Evolutionary conservation across 306 rosid species (phyloP).

Genomic region (Cajanus cajan): DNA sequence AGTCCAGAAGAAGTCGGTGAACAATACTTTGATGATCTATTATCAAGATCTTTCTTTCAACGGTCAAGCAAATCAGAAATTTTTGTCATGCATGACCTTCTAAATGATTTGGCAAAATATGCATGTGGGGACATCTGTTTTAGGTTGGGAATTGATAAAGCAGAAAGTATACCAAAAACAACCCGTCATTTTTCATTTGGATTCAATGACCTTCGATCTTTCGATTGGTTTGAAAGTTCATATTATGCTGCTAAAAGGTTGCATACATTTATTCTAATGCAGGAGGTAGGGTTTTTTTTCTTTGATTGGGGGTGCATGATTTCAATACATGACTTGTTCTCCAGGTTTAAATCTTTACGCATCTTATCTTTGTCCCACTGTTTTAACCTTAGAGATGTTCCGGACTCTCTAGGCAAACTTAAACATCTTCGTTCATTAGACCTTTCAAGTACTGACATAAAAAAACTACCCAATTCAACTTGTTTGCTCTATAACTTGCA

Average conservation of each 20-base stretch:
- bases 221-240: no score
- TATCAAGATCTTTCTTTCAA: background rate
- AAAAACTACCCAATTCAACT: background rate
- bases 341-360: background rate
- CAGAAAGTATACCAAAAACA: no score
- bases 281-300: no score
- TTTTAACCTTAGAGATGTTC: background rate
- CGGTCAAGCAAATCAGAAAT: background rate
- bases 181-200: no score
- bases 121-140: no score
- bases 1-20: background rate
- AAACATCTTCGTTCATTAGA: background rate
- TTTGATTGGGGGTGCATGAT: background rate
- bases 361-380: background rate
- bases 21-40: background rate
- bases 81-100: no score
- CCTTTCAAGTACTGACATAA: background rate
- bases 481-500: background rate
- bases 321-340: background rate
- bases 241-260: no score
- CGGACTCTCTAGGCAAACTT: background rate
- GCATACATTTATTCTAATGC: no score
- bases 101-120: no score
- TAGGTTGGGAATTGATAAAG: no score
- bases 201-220: no score